Percentiles rank a stretch among this genome's conserved stretches.
Evolutionary conservation across 2,329 filamentous ascomycete genomes (phyloP).

Genomic region (Diplodia mutila): DNA sequence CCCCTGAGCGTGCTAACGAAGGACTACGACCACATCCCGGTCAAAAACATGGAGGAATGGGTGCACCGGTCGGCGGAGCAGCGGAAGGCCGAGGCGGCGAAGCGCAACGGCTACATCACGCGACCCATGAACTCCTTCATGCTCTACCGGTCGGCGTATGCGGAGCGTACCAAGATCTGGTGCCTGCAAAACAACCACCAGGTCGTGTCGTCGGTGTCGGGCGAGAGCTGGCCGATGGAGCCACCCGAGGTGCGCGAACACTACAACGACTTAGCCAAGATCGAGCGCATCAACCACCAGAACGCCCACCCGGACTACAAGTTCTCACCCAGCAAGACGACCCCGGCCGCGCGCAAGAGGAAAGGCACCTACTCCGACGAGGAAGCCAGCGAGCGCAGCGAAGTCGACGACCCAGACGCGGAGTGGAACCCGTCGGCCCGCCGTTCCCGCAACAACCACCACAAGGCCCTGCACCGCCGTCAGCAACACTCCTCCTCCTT

Average conservation of each 20-base stretch:
- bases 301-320: constrained; percentile 89
- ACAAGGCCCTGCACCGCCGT: constrained; percentile 3
- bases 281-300: constrained; percentile 83
- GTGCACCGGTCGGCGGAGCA: constrained; percentile 72
- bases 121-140: constrained; percentile 98
- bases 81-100: constrained; percentile 69
- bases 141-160: constrained; percentile 92
- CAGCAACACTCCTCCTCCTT: constrained; percentile 27
- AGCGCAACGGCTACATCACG: constrained; percentile 78
- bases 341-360: constrained; percentile 51
- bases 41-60: constrained; percentile 79
- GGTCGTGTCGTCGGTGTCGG: constrained; percentile 84
- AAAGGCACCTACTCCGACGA: constrained; percentile 48
- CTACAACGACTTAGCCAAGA: constrained; percentile 77
- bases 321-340: constrained; percentile 80
- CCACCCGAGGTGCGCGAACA: constrained; percentile 70
- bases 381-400: constrained; percentile 46
- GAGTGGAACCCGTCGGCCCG: constrained; percentile 42
- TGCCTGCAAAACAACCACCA: constrained; percentile 91
- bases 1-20: constrained; percentile 74
- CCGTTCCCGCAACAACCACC: constrained; percentile 21
- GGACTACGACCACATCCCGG: constrained; percentile 62
- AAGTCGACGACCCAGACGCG: constrained; percentile 44
- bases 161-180: constrained; percentile 81
- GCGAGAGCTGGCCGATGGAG: constrained; percentile 83